A percentile compares a stretch with the other conserved stretches of the same genome.
Conservation (phyloP, 2,329 filamentous ascomycete species). For the Colletotrichum tropicicola region DNA sequence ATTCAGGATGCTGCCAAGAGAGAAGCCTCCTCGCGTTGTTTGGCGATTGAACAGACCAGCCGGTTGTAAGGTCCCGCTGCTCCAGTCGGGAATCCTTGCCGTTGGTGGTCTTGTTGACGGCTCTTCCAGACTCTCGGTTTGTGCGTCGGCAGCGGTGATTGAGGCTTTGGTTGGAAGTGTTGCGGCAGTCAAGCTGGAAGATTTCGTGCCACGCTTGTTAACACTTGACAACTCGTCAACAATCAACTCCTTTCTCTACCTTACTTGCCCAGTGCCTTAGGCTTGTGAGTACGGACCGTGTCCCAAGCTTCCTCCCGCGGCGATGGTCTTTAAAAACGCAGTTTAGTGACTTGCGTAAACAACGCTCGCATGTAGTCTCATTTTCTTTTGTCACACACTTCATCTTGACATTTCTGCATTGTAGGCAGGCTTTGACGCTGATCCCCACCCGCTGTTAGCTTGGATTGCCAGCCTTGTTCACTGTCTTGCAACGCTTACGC, state of each 20-base stretch:
- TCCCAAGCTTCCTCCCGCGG: conserved; percentile 47
- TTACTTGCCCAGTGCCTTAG: too few relatives aligned
- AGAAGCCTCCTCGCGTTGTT: conserved; percentile 44
- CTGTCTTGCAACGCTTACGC: conserved; percentile 4
- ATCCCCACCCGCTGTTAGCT: too few relatives aligned
- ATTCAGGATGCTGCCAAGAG: conserved; percentile 42
- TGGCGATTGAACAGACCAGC: conserved; percentile 43
- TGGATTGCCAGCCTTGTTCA: too few relatives aligned
- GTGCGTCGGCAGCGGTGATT: too few relatives aligned
- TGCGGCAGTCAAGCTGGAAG: not conserved
- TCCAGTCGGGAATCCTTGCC: conserved; percentile 12
- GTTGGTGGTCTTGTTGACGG: too few relatives aligned
- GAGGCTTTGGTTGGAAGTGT: too few relatives aligned
- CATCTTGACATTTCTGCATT: conserved; percentile 49
- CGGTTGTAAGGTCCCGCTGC: conserved; percentile 39
- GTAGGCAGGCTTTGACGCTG: conserved; percentile 47
- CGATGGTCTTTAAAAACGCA: conserved; percentile 49
- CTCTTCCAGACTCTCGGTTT: too few relatives aligned
- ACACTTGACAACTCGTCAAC: too few relatives aligned
- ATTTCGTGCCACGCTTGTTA: not conserved
- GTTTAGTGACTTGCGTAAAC: conserved; percentile 44
- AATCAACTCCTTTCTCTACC: too few relatives aligned
- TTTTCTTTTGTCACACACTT: conserved; percentile 40
- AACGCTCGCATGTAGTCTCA: conserved; percentile 44
- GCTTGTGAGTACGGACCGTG: conserved; percentile 41